Evolutionary conservation across 2,329 filamentous ascomycete species (phyloP), one percentile per base, ranked within the genome.

Genomic region (Monosporascus sp.): DNA sequence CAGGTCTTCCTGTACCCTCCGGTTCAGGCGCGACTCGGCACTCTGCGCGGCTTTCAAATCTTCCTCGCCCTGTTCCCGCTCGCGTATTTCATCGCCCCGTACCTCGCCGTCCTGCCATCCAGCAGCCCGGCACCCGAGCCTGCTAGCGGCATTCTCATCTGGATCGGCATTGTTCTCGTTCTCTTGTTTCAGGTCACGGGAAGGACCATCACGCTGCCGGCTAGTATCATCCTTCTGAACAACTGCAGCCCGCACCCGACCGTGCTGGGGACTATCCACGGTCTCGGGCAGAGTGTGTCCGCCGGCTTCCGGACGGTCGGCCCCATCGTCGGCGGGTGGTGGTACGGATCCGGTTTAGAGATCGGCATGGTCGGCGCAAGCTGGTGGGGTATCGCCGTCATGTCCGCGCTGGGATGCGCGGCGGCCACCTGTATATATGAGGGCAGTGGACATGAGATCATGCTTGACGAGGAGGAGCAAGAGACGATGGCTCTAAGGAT

Each of bases 141-240:
- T 0, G 74, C 77, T 0, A 74, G 74, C 0, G 79, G 79, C 0
- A 56, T 75, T 22, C 68, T 75, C 52, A 72, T 87, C 36, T 89
- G 83, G 86, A 69, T 77, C 1, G 79, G 79, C 17, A 84, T 89
- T 54, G 74, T 78, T 0, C 63, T 81, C 2, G 83, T 89, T 2
- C 74, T 89, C 2, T 75, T 82, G 17, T 66, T 90, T 8, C 88
- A 92, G 65, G 88, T 90, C 17, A 75, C 86, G 4, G 88, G 85
- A 0, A 78, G 88, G 27, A 93, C 89, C 0, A 90, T 92, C 61
- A 79, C 79, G 0, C 68, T 81, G 8, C 81, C 81, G 1, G 78
- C 78, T 3, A 80, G 77, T 62, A 81, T 82, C 37, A 82, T 85
- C 52, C 67, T 85, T 8, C 70, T 85, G 44, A 85, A 84, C 60